Evolutionary conservation across 768 basidiomycete species (phyloP).

Genomic region (Phaffia tasmanica): DNA sequence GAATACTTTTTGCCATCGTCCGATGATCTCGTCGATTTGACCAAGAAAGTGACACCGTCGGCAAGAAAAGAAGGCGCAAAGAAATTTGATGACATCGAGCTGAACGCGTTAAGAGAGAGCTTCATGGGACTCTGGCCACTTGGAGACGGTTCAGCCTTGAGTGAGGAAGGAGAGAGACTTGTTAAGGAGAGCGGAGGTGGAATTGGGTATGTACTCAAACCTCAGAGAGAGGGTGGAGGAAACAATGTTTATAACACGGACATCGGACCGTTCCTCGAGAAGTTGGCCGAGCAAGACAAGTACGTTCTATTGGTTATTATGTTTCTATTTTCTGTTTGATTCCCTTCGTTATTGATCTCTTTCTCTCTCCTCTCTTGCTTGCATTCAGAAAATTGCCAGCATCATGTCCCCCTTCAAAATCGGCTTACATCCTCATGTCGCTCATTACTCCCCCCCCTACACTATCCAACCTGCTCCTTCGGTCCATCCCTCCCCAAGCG

Average conservation of each 20-base stretch:
- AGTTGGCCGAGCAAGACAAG: conserved; percentile 42
- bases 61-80: conserved; percentile 17
- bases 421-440: conserved; percentile 91
- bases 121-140: conserved; percentile 89
- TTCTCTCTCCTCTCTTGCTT: neutral
- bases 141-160: conserved; percentile 32
- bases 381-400: conserved; percentile 1
- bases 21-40: neutral
- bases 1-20: conserved; percentile 52
- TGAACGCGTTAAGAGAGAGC: conserved; percentile 53
- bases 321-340: too few species aligned
- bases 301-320: neutral
- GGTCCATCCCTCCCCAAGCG: conserved; percentile 10
- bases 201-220: conserved; percentile 70
- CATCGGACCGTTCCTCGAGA: conserved; percentile 65
- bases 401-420: conserved; percentile 16
- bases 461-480: conserved; percentile 58
- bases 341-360: too few species aligned
- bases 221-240: conserved; percentile 95
- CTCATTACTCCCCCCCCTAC: conserved; percentile 68
- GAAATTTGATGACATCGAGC: conserved; percentile 39
- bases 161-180: conserved; percentile 36
- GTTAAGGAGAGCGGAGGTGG: conserved; percentile 32
- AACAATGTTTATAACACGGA: conserved; percentile 84
- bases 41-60: neutral